Conservation (phyloP, 805 yeast genomes). For the Metschnikowia lunata region DNA sequence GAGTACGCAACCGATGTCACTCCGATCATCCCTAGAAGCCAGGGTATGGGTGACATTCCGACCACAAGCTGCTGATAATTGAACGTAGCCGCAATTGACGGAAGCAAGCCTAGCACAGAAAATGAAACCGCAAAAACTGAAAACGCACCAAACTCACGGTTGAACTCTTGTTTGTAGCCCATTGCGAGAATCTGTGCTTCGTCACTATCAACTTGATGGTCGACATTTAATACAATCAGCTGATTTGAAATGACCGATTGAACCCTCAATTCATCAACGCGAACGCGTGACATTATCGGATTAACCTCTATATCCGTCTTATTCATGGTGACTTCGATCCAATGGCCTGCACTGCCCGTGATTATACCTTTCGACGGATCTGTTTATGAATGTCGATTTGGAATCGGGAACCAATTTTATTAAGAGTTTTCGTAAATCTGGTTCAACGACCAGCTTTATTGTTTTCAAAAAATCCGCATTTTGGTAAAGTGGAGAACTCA, state of each 20-base stretch:
- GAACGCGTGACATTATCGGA: slow-evolving; percentile 21
- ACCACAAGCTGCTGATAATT: slow-evolving; percentile 56
- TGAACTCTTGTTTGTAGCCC: slow-evolving; percentile 62
- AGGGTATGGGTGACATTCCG: slow-evolving; percentile 59
- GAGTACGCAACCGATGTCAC: slow-evolving; percentile 55
- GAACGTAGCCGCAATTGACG: slow-evolving; percentile 61
- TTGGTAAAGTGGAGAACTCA: too few species aligned
- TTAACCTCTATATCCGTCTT: slow-evolving; percentile 14
- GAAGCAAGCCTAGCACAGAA: slow-evolving; percentile 59
- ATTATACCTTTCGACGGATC: not conserved
- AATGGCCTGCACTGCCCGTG: slow-evolving; percentile 2
- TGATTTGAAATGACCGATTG: slow-evolving; percentile 38
- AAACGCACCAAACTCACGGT: slow-evolving; percentile 53
- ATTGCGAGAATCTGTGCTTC: slow-evolving; percentile 53
- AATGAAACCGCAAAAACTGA: slow-evolving; percentile 61
- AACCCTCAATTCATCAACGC: slow-evolving; percentile 35
- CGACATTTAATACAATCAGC: slow-evolving; percentile 39
- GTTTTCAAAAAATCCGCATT: too few species aligned
- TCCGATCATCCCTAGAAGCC: slow-evolving; percentile 54
- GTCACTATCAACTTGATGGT: slow-evolving; percentile 45
- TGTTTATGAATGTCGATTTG: too few species aligned
- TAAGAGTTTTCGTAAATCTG: too few species aligned
- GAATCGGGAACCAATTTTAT: too few species aligned
- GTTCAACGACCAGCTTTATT: too few species aligned
- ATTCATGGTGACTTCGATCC: not conserved